Conservation (phyloP, 768 basidiomycete genomes). For the Favolaschia claudopus region DNA sequence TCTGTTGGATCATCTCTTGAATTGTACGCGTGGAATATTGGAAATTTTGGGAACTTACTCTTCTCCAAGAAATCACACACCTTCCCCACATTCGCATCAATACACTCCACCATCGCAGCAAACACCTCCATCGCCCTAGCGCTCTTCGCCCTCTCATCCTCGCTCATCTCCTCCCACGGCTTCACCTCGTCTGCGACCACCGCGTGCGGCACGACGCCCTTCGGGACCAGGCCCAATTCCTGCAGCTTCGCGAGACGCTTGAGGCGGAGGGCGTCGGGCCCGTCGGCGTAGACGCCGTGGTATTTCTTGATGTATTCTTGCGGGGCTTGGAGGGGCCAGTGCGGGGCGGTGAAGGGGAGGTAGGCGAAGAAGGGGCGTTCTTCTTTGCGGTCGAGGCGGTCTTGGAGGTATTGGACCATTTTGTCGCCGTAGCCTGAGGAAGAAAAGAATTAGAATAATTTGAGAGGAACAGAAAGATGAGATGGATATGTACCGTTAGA, state of each 20-base stretch:
- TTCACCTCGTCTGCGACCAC: slow-evolving; percentile 16
- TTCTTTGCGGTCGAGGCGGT: slow-evolving; percentile 3
- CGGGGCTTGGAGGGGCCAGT: slow-evolving; percentile 15
- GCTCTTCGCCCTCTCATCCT: slow-evolving; percentile 2
- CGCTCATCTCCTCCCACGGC: slow-evolving; percentile 3
- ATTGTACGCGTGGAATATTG: no score
- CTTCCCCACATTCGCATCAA: slow-evolving; percentile 13
- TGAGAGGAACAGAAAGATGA: no score
- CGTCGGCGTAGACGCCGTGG: slow-evolving; percentile 8
- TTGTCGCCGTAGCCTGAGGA: slow-evolving; percentile 11
- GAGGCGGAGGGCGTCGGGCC: slow-evolving; percentile 9
- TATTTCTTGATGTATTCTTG: slow-evolving; percentile 13
- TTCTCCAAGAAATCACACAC: slow-evolving; percentile 9
- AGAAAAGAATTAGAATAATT: no score
- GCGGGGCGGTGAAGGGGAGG: slow-evolving; percentile 16
- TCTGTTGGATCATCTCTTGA: no score
- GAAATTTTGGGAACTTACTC: no score
- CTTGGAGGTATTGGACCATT: slow-evolving; percentile 7
- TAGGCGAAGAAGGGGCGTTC: slow-evolving; percentile 15
- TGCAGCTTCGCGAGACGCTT: slow-evolving; percentile 10
- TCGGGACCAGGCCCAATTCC: slow-evolving; percentile 7
- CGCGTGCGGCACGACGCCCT: not conserved
- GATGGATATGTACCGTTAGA: slow-evolving; percentile 3
- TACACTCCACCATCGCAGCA: slow-evolving; percentile 14
- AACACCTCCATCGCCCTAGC: slow-evolving; percentile 16